Evolutionary conservation across 176 grass and related monocot species (phyloP), one percentile per base, ranked within the genome.

Genomic region (Oryza punctata): DNA sequence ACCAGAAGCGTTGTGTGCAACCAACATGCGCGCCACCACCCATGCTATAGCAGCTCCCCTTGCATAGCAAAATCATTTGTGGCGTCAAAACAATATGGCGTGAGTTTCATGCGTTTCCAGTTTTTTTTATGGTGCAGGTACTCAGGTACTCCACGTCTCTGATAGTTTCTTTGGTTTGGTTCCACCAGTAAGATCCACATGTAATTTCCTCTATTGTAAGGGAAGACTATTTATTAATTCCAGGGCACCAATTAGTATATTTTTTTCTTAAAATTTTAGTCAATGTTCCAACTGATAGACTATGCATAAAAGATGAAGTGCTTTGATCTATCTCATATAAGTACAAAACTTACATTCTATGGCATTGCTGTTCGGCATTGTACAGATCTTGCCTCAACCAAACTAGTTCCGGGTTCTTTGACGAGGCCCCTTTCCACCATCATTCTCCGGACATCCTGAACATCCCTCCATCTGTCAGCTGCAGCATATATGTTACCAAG

Each of bases 401-500:
- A 76, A 79, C 90, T 90, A 78, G 78, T 84, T 75, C 93, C 93
- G 3, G 87, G 66, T 69, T 85, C 78, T 84, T 92, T 92, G 59
- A 29, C 30, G 23, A 92, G 65, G 30, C 71, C 90, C 68, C 76
- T 86, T 77, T 63, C 49, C 11, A 13, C 54, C 82, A 90, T 90
- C 78, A 83, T 64, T 75, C 72, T 86, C 67, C 87, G 26, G 12
- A 92, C 79, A 67, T 73, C 38, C 57, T 92, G 85, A 74, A 84
- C 90, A 84, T 90, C 82, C 12, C 35, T 46, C 92, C 92, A 89
- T 78, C 89, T 92, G 49, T 63, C 76, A 78, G 78, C 75, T 47
- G 79, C 63, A 57, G 93, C 87, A 75, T 88, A 95, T 64, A 92
- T 63, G 79, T 90, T 92, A 15, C 85, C 90, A 65, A 95, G 77